Evolutionary conservation across 169 alveolate genomes (phyloP), one percentile per base, ranked within the genome.

Genomic region (Plasmodium inui): DNA sequence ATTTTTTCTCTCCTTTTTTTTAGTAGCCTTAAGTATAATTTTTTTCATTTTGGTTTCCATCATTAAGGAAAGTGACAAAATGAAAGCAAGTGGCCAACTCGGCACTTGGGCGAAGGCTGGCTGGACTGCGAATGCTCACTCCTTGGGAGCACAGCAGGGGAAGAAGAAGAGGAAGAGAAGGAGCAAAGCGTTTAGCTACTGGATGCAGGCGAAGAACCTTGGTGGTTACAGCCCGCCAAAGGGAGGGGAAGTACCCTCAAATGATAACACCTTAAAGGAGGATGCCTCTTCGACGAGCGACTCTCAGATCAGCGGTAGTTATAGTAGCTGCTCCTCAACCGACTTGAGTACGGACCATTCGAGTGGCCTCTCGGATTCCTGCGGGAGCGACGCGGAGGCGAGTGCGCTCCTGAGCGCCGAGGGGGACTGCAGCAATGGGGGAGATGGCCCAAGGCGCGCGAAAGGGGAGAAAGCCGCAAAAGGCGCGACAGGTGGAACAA

Each of bases 1-100:
- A 90, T 81, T 81, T 46, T 90, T 90, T 71, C n/a, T 90, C 37
- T 90, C 95, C 22, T 90, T 90, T 81, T 82, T 90, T 50, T 90
- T 90, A 90, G 41, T 90, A 5, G 74, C 67, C 2, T 71, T 90
- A 90, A 90, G 92, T 90, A 32, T 90, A 67, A 80, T 90, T 22
- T 37, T 90, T 32, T 90, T 90, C 28, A 90, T 90, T 81, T 70
- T 90, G 53, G 95, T 90, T 37, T 90, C 92, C 19, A 90, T 90
- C 39, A 82, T 90, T 70, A 32, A 76, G 50, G 95, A 90, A 81
- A 81, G 95, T 71, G 90, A 90, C 55, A 41, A 80, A 12, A 12
- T 85, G 2, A 73, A 85, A 55, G 46, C 34, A 14, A 72, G 22
- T 50, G 71, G 34, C 17, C 14, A 82, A 26, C 1, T 82, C 7